Conservation (phyloP, 2,329 filamentous ascomycete genomes). For the Xylariaceae sp. region DNA sequence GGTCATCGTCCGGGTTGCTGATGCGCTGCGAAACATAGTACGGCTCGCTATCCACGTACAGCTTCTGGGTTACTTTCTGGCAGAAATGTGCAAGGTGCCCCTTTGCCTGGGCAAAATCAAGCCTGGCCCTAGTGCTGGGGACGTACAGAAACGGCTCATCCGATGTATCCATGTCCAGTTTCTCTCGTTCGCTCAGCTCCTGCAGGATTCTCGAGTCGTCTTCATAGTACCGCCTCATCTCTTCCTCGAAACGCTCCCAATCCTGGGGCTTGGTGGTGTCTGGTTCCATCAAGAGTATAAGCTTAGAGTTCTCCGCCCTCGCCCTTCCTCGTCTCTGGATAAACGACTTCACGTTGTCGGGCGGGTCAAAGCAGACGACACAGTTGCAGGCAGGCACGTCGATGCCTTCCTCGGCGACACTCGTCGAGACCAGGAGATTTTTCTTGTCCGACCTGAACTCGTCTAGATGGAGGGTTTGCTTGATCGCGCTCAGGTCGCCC, state of each 20-base stretch:
- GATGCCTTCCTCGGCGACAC: constrained; percentile 62
- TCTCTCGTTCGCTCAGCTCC: constrained; percentile 44
- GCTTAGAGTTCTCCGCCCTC: constrained; percentile 44
- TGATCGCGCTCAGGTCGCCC: constrained; percentile 27
- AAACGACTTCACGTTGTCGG: constrained; percentile 48
- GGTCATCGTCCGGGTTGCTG: constrained; percentile 19
- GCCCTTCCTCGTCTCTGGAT: constrained; percentile 53
- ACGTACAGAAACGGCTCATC: constrained; percentile 35
- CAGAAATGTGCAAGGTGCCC: constrained; percentile 83
- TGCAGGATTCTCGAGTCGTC: constrained; percentile 52
- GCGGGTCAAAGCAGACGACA: constrained; percentile 52
- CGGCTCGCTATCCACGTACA: constrained; percentile 61
- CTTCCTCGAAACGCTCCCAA: constrained; percentile 63
- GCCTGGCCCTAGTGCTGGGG: constrained; percentile 49
- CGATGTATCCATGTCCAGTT: constrained; percentile 29
- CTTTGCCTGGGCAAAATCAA: constrained; percentile 69
- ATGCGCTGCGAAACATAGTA: constrained; percentile 54
- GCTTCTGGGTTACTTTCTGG: constrained; percentile 47
- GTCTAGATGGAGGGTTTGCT: constrained; percentile 35
- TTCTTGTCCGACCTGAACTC: constrained; percentile 49
- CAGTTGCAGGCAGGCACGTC: constrained; percentile 61
- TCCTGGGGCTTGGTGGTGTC: constrained; percentile 30
- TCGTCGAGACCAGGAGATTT: constrained; percentile 58
- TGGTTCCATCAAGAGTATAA: constrained; percentile 42
- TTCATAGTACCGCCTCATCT: constrained; percentile 67